phyloP scores from a whole-genome alignment of 2,329 filamentous ascomycete species.

The Diplodia seriata region DNA sequence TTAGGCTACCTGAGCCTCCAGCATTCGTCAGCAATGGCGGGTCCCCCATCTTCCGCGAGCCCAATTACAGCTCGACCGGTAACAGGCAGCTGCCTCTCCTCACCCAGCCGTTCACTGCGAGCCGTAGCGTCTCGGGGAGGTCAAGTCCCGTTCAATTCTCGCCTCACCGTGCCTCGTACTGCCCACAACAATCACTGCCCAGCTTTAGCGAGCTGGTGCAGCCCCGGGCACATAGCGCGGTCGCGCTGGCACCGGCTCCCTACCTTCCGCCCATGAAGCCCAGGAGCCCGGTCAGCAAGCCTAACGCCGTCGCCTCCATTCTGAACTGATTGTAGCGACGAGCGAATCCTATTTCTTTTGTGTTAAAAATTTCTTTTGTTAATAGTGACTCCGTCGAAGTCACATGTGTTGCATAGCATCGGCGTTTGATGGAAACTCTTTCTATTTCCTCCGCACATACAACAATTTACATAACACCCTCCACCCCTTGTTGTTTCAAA shows the following conservation, averaged over 20 bases:
- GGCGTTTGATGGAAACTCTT: slow-evolving; percentile 20
- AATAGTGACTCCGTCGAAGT: not conserved
- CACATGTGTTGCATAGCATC: slow-evolving; percentile 29
- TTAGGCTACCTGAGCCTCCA: slow-evolving; percentile 34
- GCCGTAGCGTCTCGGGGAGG: slow-evolving; percentile 5
- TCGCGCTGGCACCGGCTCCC: slow-evolving; percentile 1
- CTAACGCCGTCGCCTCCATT: slow-evolving; percentile 25
- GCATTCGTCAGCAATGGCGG: slow-evolving; percentile 8
- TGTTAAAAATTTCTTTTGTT: slow-evolving; percentile 10
- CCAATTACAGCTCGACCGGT: slow-evolving; percentile 13
- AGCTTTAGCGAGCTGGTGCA: slow-evolving; percentile 44
- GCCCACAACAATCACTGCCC: slow-evolving; percentile 42
- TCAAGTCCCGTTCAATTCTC: slow-evolving; percentile 33
- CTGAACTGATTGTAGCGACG: slow-evolving; percentile 13
- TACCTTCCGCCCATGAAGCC: slow-evolving; percentile 36
- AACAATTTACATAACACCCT: slow-evolving; percentile 9
- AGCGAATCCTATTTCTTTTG: not conserved
- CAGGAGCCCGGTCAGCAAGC: slow-evolving; percentile 23
- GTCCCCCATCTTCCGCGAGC: slow-evolving; percentile 29
- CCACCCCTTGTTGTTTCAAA: not conserved
- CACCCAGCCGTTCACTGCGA: slow-evolving; percentile 40
- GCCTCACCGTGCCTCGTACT: slow-evolving; percentile 34
- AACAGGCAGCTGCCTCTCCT: slow-evolving; percentile 36
- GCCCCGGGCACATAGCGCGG: slow-evolving; percentile 36
- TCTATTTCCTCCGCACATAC: slow-evolving; percentile 12